Evolutionary conservation across 2,329 filamentous ascomycete genomes (phyloP), one percentile per base, ranked within the genome.

Genomic region (Fulvia fulva): DNA sequence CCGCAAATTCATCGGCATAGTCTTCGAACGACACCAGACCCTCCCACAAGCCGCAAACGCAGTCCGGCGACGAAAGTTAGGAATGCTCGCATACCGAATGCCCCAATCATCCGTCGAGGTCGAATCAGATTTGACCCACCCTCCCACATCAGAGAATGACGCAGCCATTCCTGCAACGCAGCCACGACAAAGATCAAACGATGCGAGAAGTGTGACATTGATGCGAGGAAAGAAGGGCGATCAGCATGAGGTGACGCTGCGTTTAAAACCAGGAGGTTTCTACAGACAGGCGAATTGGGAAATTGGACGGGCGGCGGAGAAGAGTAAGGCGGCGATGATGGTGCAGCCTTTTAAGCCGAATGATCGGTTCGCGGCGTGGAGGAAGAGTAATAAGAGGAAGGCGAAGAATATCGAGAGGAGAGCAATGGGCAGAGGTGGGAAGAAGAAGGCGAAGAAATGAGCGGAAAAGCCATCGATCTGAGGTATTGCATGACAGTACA

Each of bases 1-100:
- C 66, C 85, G 92, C 60, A 90, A 96, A 74, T 99, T 92, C 80
- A 99, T 99, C 70, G 94, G 94, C 61, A 88, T 99, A 21, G 89
- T 89, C 32, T 92, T 96, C 74, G 83, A 92, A 73, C 90, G 91
- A 71, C 80, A 86, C 16, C 90, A 95, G 68, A 85, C 80, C 30
- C 84, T 99, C 1, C 94, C 94, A 0, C 86, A 89, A 70, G 87
- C 90, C 0, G 77, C 76, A 25, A 88, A 93, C 71, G 87, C 88
- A 3, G 84, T 88, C 62, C 85, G 90, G 56, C 84, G 87, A 68
- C 83, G 94, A 65, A 83, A 85, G 53, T 81, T 99, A 60, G 89
- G 88, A 67, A 88, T 95, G 83, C 79, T 87, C 5, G 83, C 81
- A 28, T 78, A 81, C 21, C 66, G 70, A 16, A 71, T 71, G 62